Conservation (phyloP, 2,329 filamentous ascomycete genomes). For the Aspergillus luchuensis region DNA sequence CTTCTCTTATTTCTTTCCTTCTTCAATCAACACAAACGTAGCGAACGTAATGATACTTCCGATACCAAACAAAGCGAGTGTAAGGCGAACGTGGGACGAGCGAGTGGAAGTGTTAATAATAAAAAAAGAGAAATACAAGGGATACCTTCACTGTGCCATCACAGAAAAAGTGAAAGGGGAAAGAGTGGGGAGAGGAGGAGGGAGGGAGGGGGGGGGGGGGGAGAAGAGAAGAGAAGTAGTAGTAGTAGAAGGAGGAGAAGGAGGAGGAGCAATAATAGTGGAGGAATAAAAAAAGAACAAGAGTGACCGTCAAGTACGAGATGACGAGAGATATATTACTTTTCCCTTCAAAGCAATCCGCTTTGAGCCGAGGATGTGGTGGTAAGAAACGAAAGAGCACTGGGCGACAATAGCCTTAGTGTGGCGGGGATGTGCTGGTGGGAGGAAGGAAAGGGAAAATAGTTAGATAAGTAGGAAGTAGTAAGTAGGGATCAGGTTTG, state of each 20-base stretch:
- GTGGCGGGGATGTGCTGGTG: conserved; percentile 22
- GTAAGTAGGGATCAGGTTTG: too few relatives aligned
- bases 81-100: conserved; percentile 41
- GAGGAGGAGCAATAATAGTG: background rate
- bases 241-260: conserved; percentile 23
- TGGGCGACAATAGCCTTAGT: conserved; percentile 15
- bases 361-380: conserved; percentile 15
- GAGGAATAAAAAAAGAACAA: conserved; percentile 14
- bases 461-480: background rate
- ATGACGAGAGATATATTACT: conserved; percentile 26
- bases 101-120: conserved; percentile 31
- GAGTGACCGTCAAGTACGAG: conserved; percentile 14
- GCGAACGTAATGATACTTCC: conserved; percentile 40
- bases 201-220: conserved; percentile 20
- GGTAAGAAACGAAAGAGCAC: conserved; percentile 15
- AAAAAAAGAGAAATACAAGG: conserved; percentile 18
- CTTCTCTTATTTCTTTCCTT: conserved; percentile 16
- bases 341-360: conserved; percentile 1
- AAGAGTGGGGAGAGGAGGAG: conserved; percentile 16
- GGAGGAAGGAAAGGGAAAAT: background rate
- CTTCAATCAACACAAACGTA: conserved; percentile 34
- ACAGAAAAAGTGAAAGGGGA: conserved; percentile 22
- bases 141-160: conserved; percentile 35
- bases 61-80: conserved; percentile 41
- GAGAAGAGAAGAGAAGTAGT: conserved; percentile 24